These are phyloP conservation scores for Thalassiosira exigua DNA, from an alignment of 352 stramenopile species.

Conservation along the genomic window DNA sequence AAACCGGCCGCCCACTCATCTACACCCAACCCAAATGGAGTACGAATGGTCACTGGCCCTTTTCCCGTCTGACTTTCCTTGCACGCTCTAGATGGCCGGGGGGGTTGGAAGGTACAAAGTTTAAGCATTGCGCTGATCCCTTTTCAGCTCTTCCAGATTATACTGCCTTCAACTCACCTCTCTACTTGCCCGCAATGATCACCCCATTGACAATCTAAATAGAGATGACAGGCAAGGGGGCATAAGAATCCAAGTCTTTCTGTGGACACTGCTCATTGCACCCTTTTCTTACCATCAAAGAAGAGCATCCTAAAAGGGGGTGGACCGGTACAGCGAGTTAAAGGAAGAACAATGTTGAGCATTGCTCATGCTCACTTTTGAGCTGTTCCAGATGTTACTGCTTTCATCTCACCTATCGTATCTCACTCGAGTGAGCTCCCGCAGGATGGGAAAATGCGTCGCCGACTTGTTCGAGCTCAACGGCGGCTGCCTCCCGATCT, in stretches of 20 bases:
- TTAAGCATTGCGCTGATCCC: no score
- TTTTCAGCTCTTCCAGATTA: no score
- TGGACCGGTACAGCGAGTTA: no score
- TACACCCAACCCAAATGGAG: slow-evolving; percentile 76
- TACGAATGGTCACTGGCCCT: slow-evolving; percentile 80
- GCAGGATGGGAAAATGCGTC: slow-evolving; percentile 91
- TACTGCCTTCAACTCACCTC: slow-evolving; percentile 25
- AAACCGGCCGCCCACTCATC: slow-evolving; percentile 76
- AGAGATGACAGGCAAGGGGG: background rate
- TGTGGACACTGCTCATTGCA: no score
- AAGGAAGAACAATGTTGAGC: no score
- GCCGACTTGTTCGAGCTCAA: slow-evolving; percentile 82
- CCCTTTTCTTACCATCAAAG: slow-evolving; percentile 88
- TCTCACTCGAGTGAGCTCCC: slow-evolving; percentile 88
- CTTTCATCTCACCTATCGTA: no score
- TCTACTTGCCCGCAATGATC: slow-evolving; percentile 87
- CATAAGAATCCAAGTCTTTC: slow-evolving; percentile 6
- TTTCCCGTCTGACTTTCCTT: slow-evolving; percentile 70
- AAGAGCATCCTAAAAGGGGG: slow-evolving; percentile 99
- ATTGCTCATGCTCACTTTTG: no score
- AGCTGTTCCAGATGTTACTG: no score
- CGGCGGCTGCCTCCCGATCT: slow-evolving; percentile 84
- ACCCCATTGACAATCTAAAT: slow-evolving; percentile 84
- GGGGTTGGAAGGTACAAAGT: no score
- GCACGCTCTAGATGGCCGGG: slow-evolving; percentile 51